A percentile compares a stretch with the other conserved stretches of the same genome.
These are phyloP conservation scores for Ceratobasidium sp. DNA, from an alignment of 1,284 basidiomycete species.

Conservation along the genomic window DNA sequence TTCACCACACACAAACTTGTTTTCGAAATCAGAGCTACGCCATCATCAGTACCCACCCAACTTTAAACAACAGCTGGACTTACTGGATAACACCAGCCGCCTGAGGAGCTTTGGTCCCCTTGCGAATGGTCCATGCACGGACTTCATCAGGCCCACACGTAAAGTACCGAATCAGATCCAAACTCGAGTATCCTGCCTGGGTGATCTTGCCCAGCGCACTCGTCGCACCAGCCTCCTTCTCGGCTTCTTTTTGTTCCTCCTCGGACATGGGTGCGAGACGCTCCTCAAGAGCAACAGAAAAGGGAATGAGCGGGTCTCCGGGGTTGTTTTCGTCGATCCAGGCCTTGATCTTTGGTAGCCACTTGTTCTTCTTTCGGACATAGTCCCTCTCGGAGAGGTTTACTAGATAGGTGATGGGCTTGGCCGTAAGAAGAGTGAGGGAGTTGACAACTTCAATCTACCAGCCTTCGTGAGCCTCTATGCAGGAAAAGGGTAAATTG, in stretches of 20 bases:
- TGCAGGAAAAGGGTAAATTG: constrained; percentile 20
- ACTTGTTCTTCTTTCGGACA: constrained; percentile 98
- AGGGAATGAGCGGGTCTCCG: constrained; percentile 95
- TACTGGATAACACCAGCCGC: constrained; percentile 99
- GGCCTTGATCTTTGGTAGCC: constrained; percentile 96
- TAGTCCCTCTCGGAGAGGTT: constrained; percentile 97
- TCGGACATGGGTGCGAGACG: constrained; percentile 73
- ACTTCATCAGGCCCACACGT: constrained; percentile 97
- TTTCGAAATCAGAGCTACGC: constrained; percentile 86
- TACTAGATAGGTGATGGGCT: constrained; percentile 97
- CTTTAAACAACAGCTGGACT: constrained; percentile 49
- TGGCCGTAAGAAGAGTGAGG: constrained; percentile 91
- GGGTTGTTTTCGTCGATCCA: constrained; percentile 99
- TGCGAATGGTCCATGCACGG: constrained; percentile 96
- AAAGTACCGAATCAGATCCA: constrained; percentile 95
- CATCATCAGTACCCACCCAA: constrained; percentile 39
- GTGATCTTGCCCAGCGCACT: constrained; percentile 90
- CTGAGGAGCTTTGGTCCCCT: constrained; percentile 93
- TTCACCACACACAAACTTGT: constrained; percentile 99
- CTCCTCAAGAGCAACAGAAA: constrained; percentile 96
- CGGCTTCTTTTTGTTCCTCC: constrained; percentile 79
- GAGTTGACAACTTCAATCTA: constrained; percentile 97
- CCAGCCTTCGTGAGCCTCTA: neutral
- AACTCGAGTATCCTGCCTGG: constrained; percentile 83
- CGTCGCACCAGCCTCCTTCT: constrained; percentile 71